Evolutionary conservation across 306 rosid genomes (phyloP).

Genomic region (Prunus fruticosa): DNA sequence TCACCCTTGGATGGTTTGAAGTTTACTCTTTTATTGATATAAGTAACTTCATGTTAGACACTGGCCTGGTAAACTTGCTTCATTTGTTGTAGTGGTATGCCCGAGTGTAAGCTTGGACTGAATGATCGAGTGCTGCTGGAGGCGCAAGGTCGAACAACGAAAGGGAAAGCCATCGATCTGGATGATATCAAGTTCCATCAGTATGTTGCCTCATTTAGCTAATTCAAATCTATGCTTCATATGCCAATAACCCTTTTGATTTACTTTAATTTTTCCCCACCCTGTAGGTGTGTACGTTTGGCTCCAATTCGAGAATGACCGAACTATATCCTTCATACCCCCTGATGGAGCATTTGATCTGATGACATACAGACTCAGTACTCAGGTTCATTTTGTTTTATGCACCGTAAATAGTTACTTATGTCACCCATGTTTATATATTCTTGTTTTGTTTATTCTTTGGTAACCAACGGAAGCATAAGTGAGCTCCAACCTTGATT

Average conservation of each 20-base stretch:
- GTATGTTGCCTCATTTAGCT: slow-evolving; percentile 41
- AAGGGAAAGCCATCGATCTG: slow-evolving; percentile 83
- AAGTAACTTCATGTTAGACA: background rate
- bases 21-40: background rate
- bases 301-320: slow-evolving; percentile 89
- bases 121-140: slow-evolving; percentile 77
- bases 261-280: slow-evolving; percentile 5
- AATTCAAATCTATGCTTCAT: background rate
- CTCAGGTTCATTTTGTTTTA: slow-evolving; percentile 51
- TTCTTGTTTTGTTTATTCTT: background rate
- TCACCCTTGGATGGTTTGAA: background rate
- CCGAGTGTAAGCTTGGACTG: slow-evolving; percentile 85
- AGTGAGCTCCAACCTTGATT: background rate
- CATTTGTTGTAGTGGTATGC: slow-evolving; percentile 74
- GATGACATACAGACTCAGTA: slow-evolving; percentile 87
- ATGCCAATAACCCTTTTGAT: background rate
- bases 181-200: slow-evolving; percentile 93
- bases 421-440: background rate
- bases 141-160: slow-evolving; percentile 76
- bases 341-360: slow-evolving; percentile 90
- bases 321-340: slow-evolving; percentile 81
- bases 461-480: background rate
- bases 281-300: slow-evolving; percentile 84
- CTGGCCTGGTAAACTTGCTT: slow-evolving; percentile 8
- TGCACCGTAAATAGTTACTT: background rate